Percentiles rank a stretch among this genome's conserved stretches.
Conservation (phyloP, 2,329 filamentous ascomycete genomes). For the Microthyrium microscopicum region DNA sequence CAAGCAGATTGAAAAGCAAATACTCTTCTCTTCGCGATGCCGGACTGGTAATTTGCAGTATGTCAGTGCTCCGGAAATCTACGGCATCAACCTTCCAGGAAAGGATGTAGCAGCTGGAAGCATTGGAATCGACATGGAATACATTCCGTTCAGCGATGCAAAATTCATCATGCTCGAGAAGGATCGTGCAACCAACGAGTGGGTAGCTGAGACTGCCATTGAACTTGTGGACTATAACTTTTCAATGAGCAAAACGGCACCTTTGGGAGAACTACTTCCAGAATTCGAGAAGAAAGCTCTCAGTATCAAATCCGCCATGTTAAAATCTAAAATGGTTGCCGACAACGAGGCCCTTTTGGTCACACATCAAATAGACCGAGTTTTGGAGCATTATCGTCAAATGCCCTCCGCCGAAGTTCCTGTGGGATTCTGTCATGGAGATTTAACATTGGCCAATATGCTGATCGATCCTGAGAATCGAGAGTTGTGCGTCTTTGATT, state of each 20-base stretch:
- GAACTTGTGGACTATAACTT: constrained; percentile 1
- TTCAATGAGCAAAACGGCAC: background rate
- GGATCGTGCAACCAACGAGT: background rate
- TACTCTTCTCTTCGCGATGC: background rate
- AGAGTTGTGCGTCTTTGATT: constrained; percentile 3
- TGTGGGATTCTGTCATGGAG: constrained; percentile 1
- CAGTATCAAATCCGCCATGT: background rate
- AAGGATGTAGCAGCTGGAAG: background rate
- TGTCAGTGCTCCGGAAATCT: constrained; percentile 1
- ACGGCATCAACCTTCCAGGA: background rate
- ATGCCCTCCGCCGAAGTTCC: background rate
- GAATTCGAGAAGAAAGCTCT: constrained; percentile 1
- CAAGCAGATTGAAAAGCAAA: constrained; percentile 5
- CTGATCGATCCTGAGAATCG: constrained; percentile 2
- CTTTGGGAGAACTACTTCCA: background rate
- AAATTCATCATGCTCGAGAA: constrained; percentile 1
- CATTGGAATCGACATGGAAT: constrained; percentile 3
- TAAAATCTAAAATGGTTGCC: background rate
- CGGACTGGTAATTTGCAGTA: background rate
- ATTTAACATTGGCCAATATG: constrained; percentile 2
- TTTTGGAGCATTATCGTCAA: background rate
- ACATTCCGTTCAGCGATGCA: constrained; percentile 1
- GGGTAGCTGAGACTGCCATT: constrained; percentile 1
- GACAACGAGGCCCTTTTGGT: background rate
- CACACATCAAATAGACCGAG: background rate